phyloP scores from a whole-genome alignment of 805 yeast species.

The Metschnikowia sp. region DNA sequence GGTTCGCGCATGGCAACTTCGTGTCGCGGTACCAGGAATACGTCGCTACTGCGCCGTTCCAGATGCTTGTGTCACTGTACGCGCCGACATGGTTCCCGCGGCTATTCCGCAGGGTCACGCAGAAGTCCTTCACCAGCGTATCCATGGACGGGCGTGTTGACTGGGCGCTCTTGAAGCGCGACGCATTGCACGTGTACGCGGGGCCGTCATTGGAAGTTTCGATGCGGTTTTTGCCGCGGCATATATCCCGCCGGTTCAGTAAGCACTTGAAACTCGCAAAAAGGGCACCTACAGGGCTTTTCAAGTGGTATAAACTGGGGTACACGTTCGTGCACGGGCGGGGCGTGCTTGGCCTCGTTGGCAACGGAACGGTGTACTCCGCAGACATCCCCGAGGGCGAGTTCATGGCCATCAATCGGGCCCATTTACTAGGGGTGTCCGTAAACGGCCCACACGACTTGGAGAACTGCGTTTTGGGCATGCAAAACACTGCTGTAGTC shows the following conservation, averaged over 20 bases:
- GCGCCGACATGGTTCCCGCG: constrained; percentile 17
- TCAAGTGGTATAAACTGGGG: constrained; percentile 34
- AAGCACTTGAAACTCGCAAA: constrained; percentile 20
- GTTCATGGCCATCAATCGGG: constrained; percentile 44
- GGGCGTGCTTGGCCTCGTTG: constrained; percentile 53
- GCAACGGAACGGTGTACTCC: constrained; percentile 52
- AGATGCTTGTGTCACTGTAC: constrained; percentile 41
- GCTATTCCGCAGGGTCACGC: constrained; percentile 16
- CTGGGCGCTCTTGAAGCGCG: constrained; percentile 54
- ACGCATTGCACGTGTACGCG: constrained; percentile 48
- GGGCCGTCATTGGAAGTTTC: constrained; percentile 50
- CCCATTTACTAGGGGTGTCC: constrained; percentile 48
- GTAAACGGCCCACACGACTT: constrained; percentile 49
- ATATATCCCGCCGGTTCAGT: constrained; percentile 32
- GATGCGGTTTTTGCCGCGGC: constrained; percentile 37
- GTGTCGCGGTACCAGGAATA: constrained; percentile 45
- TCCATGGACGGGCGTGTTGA: constrained; percentile 57
- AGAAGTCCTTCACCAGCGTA: constrained; percentile 43
- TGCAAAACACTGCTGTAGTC: constrained; percentile 9
- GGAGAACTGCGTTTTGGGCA: constrained; percentile 33
- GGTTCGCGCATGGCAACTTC: constrained; percentile 44
- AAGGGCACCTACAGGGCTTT: constrained; percentile 40
- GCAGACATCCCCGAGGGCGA: constrained; percentile 45
- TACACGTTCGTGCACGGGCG: constrained; percentile 53
- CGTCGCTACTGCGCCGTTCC: constrained; percentile 46